A percentile compares a stretch with the other conserved stretches of the same genome.
Evolutionary conservation across 1,284 basidiomycete species (phyloP).

Genomic region (Apiotrichum gracile): DNA sequence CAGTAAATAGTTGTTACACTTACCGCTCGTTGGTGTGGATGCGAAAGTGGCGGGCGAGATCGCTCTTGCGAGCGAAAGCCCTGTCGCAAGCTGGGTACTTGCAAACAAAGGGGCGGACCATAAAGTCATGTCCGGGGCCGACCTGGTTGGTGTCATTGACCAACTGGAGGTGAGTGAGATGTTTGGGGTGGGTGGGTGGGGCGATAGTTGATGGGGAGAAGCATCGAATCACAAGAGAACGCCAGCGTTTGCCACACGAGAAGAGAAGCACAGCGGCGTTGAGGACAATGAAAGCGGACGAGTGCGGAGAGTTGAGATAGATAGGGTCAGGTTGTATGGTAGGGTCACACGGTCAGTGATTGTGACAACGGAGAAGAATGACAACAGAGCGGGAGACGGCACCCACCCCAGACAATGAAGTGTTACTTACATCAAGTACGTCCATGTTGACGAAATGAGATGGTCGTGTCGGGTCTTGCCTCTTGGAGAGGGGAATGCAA

Average conservation of each 20-base stretch:
- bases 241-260: not conserved
- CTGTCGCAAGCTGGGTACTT: constrained; percentile 46
- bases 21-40: constrained; percentile 49
- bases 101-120: constrained; percentile 43
- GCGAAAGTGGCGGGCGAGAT: constrained; percentile 49
- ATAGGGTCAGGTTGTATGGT: constrained; percentile 5
- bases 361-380: not conserved
- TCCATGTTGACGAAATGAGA: constrained; percentile 19
- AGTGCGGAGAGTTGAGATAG: not conserved
- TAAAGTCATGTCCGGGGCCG: constrained; percentile 32
- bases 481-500: constrained; percentile 1
- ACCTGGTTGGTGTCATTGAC: constrained; percentile 42
- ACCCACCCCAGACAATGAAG: too few relatives aligned
- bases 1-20: constrained; percentile 2
- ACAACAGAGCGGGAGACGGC: not conserved
- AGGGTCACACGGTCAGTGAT: not conserved
- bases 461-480: constrained; percentile 3
- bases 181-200: not conserved
- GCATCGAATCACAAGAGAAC: not conserved
- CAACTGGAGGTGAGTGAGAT: constrained; percentile 29
- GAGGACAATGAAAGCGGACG: not conserved
- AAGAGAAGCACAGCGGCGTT: not conserved
- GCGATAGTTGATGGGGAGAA: not conserved
- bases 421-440: constrained; percentile 33
- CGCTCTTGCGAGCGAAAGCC: constrained; percentile 50